These are phyloP conservation scores for Globisporangium spiculum DNA, from an alignment of 352 stramenopile genomes.

Conservation along the genomic window DNA sequence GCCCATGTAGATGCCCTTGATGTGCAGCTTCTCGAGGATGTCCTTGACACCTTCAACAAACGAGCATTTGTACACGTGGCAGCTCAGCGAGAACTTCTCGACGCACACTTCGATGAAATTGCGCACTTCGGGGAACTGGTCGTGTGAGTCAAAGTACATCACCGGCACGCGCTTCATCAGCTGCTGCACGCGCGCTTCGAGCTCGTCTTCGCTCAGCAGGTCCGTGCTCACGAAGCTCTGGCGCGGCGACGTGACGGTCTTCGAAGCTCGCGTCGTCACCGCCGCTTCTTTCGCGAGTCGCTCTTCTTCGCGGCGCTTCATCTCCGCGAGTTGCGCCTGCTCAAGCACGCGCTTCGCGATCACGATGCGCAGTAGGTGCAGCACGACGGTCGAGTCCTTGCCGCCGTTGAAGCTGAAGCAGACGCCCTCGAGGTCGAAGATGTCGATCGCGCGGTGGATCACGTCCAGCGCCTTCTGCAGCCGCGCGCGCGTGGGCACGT, in stretches of 20 bases:
- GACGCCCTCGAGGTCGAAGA: conserved; percentile 69
- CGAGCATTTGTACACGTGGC: conserved; percentile 82
- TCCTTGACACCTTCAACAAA: conserved; percentile 93
- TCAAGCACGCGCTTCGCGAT: conserved; percentile 71
- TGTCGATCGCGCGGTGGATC: conserved; percentile 75
- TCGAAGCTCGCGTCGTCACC: conserved; percentile 19
- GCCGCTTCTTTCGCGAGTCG: not conserved
- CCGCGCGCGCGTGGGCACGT: conserved; percentile 39
- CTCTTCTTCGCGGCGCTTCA: not conserved
- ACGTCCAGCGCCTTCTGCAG: conserved; percentile 73
- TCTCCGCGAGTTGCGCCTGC: conserved; percentile 23
- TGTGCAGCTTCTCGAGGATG: conserved; percentile 80
- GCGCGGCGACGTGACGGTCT: conserved; percentile 56
- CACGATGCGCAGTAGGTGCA: conserved; percentile 87
- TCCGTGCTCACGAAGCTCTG: conserved; percentile 54
- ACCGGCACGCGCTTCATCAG: conserved; percentile 66
- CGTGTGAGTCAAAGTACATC: conserved; percentile 96
- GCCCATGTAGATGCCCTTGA: conserved; percentile 91
- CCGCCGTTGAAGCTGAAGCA: conserved; percentile 93
- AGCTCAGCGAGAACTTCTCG: conserved; percentile 49
- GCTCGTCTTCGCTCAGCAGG: conserved; percentile 43
- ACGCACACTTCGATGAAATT: conserved; percentile 84
- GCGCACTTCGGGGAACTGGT: conserved; percentile 94
- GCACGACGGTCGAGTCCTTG: conserved; percentile 91
- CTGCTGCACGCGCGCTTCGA: conserved; percentile 43